Percentiles rank a stretch among this genome's conserved stretches.
Conservation (phyloP, 2,329 filamentous ascomycete genomes). For the Colletotrichum tabaci region DNA sequence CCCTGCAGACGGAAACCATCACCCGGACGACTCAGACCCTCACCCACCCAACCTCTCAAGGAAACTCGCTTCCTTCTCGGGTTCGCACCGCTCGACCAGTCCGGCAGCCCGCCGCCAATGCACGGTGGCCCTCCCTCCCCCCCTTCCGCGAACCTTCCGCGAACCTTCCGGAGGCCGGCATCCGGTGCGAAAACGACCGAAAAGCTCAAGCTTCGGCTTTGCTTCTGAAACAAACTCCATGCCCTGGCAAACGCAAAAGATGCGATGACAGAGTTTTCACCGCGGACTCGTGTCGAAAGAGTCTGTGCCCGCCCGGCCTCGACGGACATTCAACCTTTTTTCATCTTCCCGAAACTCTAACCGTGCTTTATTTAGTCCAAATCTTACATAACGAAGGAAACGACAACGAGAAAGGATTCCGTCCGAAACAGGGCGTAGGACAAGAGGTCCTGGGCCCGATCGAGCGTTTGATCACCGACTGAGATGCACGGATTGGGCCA, state of each 20-base stretch:
- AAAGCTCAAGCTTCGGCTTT: slow-evolving; percentile 36
- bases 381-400: slow-evolving; percentile 5
- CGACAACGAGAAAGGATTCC: neutral
- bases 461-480: slow-evolving; percentile 1
- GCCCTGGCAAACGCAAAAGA: slow-evolving; percentile 14
- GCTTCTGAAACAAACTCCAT: slow-evolving; percentile 27
- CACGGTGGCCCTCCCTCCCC: slow-evolving; percentile 7
- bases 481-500: slow-evolving; percentile 2
- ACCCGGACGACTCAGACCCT: neutral
- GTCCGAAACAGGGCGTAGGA: neutral
- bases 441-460: neutral
- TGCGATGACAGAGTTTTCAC: slow-evolving; percentile 15
- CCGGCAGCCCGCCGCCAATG: neutral
- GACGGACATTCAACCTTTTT: slow-evolving; percentile 28
- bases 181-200: neutral
- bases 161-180: slow-evolving; percentile 19
- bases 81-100: slow-evolving; percentile 8
- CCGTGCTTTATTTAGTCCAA: neutral
- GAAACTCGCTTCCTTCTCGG: slow-evolving; percentile 15
- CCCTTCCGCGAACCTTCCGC: slow-evolving; percentile 1
- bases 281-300: slow-evolving; percentile 13
- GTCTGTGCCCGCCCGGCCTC: slow-evolving; percentile 20
- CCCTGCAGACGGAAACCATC: slow-evolving; percentile 1
- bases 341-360: slow-evolving; percentile 32
- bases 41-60: too few species aligned